A percentile compares a stretch with the other conserved stretches of the same genome.
These are phyloP conservation scores for Kwoniella newhampshirensis DNA, from an alignment of 768 basidiomycete species.

Conservation along the genomic window DNA sequence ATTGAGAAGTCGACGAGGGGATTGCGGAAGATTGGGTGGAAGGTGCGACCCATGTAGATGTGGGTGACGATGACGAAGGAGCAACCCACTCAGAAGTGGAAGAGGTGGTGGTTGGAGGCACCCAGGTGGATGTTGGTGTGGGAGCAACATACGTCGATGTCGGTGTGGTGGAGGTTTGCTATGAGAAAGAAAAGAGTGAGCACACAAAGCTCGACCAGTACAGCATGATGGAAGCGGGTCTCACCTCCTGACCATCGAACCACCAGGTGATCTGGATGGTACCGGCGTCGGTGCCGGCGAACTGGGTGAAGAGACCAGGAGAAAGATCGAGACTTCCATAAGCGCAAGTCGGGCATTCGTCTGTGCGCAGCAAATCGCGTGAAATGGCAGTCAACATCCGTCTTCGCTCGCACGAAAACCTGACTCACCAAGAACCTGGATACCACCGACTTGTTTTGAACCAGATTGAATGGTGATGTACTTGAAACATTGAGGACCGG, in stretches of 20 bases:
- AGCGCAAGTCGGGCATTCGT: conserved; percentile 49
- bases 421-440: conserved; percentile 34
- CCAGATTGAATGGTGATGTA: conserved; percentile 39
- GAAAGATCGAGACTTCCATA: conserved; percentile 43
- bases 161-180: conserved; percentile 12
- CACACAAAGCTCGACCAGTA: background rate
- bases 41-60: background rate
- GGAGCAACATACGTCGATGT: conserved; percentile 12
- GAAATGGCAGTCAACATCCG: no score
- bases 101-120: conserved; percentile 23
- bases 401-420: background rate
- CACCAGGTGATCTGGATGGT: conserved; percentile 43
- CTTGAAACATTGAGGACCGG: conserved; percentile 50
- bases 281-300: conserved; percentile 33
- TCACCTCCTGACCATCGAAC: conserved; percentile 35
- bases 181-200: background rate
- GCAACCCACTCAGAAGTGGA: conserved; percentile 8
- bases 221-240: background rate
- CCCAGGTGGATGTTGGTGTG: conserved; percentile 25
- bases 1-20: conserved; percentile 22
- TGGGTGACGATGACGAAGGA: conserved; percentile 6
- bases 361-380: conserved; percentile 9
- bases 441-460: conserved; percentile 36
- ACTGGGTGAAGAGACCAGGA: conserved; percentile 42
- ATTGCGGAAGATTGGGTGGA: conserved; percentile 12